Evolutionary conservation across 768 basidiomycete species (phyloP).

Genomic region (Rhodosporidiobolus odoratus): DNA sequence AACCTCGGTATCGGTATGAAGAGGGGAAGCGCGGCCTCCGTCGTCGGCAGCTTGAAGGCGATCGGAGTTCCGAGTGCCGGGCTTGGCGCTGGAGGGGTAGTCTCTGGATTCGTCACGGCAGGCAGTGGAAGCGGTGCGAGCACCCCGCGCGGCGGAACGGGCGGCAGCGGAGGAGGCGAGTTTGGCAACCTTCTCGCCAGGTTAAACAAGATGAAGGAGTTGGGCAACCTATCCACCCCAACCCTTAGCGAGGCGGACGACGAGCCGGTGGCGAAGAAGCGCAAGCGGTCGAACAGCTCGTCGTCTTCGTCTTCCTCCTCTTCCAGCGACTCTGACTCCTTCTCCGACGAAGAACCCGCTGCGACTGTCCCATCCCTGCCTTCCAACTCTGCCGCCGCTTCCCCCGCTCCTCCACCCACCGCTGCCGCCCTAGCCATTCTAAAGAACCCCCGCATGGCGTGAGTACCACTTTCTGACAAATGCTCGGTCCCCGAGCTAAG

Average conservation of each 20-base stretch:
- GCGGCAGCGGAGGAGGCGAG: slow-evolving; percentile 36
- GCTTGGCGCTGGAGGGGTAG: background rate
- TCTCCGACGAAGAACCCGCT: slow-evolving; percentile 1
- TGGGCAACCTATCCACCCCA: slow-evolving; percentile 19
- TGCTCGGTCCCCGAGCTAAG: background rate
- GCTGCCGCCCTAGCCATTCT: slow-evolving; percentile 9
- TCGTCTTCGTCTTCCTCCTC: slow-evolving; percentile 5
- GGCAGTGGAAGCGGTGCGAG: slow-evolving; percentile 17
- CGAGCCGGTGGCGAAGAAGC: slow-evolving; percentile 24
- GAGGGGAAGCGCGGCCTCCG: slow-evolving; percentile 27
- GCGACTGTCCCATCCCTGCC: background rate
- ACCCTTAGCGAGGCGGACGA: slow-evolving; percentile 14
- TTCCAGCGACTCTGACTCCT: slow-evolving; percentile 7
- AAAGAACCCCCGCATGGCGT: slow-evolving; percentile 41
- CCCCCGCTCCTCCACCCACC: slow-evolving; percentile 10
- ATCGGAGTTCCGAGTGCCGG: slow-evolving; percentile 29
- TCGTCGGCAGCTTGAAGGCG: slow-evolving; percentile 23
- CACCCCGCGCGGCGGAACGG: slow-evolving; percentile 23
- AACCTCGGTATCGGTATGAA: slow-evolving; percentile 40
- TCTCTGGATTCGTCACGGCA: slow-evolving; percentile 34
- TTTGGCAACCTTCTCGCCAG: slow-evolving; percentile 38
- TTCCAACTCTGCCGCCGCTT: background rate
- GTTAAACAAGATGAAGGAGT: slow-evolving; percentile 36
- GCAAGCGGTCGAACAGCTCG: slow-evolving; percentile 20
- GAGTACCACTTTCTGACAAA: background rate